Percentiles rank a stretch among this genome's conserved stretches.
phyloP scores from a whole-genome alignment of 192 early-diverging fungal species.

The Coemansia sp. region DNA sequence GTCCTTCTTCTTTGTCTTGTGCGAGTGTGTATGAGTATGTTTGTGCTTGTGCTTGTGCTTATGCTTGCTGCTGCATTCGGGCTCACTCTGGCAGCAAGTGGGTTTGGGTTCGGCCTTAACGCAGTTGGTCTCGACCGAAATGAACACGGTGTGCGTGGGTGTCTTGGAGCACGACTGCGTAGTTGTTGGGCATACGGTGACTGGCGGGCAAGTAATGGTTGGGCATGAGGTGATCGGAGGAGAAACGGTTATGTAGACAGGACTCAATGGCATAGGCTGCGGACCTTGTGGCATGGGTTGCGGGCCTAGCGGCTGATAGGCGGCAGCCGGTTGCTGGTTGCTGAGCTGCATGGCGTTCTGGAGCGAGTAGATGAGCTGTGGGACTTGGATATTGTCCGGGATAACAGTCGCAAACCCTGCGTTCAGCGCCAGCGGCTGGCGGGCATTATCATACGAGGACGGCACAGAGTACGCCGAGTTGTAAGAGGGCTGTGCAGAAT shows the following conservation, averaged over 20 bases:
- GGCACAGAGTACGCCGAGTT: background rate
- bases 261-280: background rate
- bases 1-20: background rate
- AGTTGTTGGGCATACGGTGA: background rate
- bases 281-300: background rate
- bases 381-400: constrained; percentile 31
- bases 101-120: constrained; percentile 5
- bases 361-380: constrained; percentile 38
- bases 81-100: constrained; percentile 13
- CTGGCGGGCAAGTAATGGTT: background rate
- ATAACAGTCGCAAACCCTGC: constrained; percentile 24
- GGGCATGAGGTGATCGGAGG: background rate
- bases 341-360: constrained; percentile 21
- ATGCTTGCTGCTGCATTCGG: constrained; percentile 8
- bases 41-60: constrained; percentile 27
- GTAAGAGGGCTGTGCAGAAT: background rate
- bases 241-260: constrained; percentile 9
- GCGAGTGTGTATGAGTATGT: background rate
- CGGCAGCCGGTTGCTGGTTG: background rate
- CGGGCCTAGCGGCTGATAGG: background rate
- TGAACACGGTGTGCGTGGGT: constrained; percentile 34
- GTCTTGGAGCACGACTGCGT: background rate
- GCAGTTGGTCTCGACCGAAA: constrained; percentile 43
- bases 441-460: background rate
- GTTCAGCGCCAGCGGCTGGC: background rate